Evolutionary conservation across 164 flowering plant genomes (phyloP).

Genomic region (Chimonanthus praecox): DNA sequence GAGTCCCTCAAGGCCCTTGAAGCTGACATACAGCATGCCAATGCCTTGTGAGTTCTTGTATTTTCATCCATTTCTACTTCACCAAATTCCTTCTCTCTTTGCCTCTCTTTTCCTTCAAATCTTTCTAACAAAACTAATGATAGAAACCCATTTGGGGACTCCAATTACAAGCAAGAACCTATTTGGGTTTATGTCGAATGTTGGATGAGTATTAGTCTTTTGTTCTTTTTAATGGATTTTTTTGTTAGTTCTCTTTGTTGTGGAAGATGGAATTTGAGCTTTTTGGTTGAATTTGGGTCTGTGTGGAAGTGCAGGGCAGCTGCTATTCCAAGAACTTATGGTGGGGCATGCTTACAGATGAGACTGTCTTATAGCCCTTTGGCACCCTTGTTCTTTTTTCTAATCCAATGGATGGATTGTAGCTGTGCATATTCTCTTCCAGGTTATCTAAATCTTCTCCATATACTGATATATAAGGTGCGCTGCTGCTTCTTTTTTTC

Average conservation of each 20-base stretch:
- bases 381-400: slow-evolving; percentile 55
- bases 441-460: slow-evolving; percentile 54
- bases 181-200: not conserved
- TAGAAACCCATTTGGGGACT: too few species aligned
- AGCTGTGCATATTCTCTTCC: slow-evolving; percentile 65
- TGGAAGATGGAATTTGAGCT: not conserved
- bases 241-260: not conserved
- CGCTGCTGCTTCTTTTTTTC: slow-evolving; percentile 10
- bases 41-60: slow-evolving; percentile 52
- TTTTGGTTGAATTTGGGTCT: not conserved
- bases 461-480: slow-evolving; percentile 65
- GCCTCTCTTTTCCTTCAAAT: not conserved
- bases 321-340: slow-evolving; percentile 63
- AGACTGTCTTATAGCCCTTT: slow-evolving; percentile 58
- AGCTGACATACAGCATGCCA: slow-evolving; percentile 77
- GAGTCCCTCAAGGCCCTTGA: slow-evolving; percentile 67
- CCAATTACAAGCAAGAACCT: not conserved
- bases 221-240: not conserved
- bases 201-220: not conserved
- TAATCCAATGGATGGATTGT: slow-evolving; percentile 72
- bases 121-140: not conserved
- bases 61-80: too few species aligned
- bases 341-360: slow-evolving; percentile 63
- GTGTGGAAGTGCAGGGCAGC: slow-evolving; percentile 48
- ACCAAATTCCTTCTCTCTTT: not conserved